Percentiles rank a stretch among this genome's conserved stretches.
phyloP scores from a whole-genome alignment of 176 grass and related monocot genomes.

The Bolboschoenus planiculmis region DNA sequence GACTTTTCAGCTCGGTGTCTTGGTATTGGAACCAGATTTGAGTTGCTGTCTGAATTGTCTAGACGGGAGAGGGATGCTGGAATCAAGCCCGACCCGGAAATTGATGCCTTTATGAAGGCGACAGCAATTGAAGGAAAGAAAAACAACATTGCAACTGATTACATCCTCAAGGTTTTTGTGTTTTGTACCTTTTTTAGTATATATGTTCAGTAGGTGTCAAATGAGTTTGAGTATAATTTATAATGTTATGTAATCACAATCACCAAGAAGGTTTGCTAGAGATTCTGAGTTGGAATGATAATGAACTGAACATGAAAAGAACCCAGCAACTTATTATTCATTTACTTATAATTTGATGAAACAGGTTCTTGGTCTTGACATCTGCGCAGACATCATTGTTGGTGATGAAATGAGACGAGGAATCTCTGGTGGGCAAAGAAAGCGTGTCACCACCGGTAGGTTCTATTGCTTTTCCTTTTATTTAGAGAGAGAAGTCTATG shows the following conservation, averaged over 20 bases:
- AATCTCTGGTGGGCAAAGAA: constrained; percentile 69
- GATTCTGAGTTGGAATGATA: neutral
- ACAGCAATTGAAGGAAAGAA: constrained; percentile 43
- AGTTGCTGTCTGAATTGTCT: constrained; percentile 50
- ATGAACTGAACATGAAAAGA: constrained; percentile 5
- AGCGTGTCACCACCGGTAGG: constrained; percentile 63
- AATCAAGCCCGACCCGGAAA: constrained; percentile 57
- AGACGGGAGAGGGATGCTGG: constrained; percentile 51
- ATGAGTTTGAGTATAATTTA: constrained; percentile 4
- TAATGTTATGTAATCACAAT: neutral
- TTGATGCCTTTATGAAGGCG: constrained; percentile 66
- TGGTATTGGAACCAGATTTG: constrained; percentile 45
- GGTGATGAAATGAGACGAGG: constrained; percentile 69
- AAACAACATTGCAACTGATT: constrained; percentile 48
- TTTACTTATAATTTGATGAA: constrained; percentile 1
- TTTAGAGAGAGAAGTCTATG: neutral
- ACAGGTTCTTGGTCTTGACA: constrained; percentile 57
- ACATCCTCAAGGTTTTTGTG: constrained; percentile 45
- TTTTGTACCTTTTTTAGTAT: neutral
- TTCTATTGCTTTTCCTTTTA: neutral
- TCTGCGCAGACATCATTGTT: constrained; percentile 61
- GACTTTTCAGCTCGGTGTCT: constrained; percentile 57
- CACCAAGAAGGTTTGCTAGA: neutral
- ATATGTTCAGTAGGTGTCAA: neutral
- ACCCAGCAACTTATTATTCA: neutral